A percentile compares a stretch with the other conserved stretches of the same genome.
phyloP scores from a whole-genome alignment of 2,329 filamentous ascomycete species.

The Sclerotinia glacialis region DNA sequence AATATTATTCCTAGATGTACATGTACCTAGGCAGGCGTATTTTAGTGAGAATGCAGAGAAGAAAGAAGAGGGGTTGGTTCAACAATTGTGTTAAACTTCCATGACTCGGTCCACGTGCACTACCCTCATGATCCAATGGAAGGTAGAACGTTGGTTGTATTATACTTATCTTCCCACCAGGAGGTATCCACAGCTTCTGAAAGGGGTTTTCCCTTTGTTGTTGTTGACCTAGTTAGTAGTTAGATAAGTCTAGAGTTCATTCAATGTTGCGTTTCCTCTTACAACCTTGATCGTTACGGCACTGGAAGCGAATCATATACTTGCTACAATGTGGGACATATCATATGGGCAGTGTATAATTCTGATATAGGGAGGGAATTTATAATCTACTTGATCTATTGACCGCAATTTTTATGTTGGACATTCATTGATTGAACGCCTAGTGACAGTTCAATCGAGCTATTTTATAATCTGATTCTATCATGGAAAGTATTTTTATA shows the following conservation, averaged over 20 bases:
- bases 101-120: constrained; percentile 7
- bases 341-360: not conserved
- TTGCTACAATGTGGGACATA: not conserved
- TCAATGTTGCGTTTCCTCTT: not conserved
- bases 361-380: not conserved
- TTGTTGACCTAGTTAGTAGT: not conserved
- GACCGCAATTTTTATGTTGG: too few relatives aligned
- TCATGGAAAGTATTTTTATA: constrained; percentile 13
- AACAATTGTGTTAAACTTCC: not conserved
- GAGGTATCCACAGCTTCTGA: not conserved
- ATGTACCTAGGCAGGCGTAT: not conserved
- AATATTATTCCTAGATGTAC: too few relatives aligned
- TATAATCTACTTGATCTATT: too few relatives aligned
- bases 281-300: constrained; percentile 7
- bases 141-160: not conserved
- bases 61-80: not conserved
- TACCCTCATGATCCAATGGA: not conserved
- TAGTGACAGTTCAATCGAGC: too few relatives aligned
- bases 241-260: not conserved
- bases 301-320: not conserved
- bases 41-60: not conserved
- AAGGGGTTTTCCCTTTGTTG: not conserved
- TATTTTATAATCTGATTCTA: not conserved
- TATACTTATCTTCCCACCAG: constrained; percentile 9
- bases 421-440: too few relatives aligned